A percentile compares a stretch with the other conserved stretches of the same genome.
phyloP scores from a whole-genome alignment of 2,329 filamentous ascomycete species.

The Hymenoscyphus linearis region DNA sequence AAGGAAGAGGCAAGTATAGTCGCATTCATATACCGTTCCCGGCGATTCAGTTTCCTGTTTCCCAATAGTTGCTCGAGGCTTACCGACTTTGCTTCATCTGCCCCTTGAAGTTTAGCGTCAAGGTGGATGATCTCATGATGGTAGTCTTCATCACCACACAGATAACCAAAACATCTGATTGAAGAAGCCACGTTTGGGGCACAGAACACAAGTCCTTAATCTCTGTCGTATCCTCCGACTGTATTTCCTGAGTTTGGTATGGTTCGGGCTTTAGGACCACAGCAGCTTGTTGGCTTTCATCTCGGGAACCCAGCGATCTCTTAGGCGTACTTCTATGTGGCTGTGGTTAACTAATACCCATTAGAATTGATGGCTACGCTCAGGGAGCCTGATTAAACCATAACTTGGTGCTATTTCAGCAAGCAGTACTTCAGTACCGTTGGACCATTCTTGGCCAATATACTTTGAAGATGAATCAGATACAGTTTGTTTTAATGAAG shows the following conservation, averaged over 20 bases:
- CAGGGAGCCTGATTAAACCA: not conserved
- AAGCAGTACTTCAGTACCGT: not conserved
- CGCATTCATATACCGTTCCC: conserved; percentile 22
- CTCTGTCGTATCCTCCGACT: not conserved
- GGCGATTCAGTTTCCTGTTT: conserved; percentile 10
- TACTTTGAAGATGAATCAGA: not conserved
- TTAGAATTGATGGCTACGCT: not conserved
- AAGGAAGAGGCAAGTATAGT: conserved; percentile 22
- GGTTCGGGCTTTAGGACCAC: not conserved
- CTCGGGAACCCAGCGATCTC: not conserved
- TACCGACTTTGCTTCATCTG: not conserved
- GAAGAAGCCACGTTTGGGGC: not conserved
- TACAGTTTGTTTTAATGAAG: not conserved
- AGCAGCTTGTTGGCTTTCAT: conserved; percentile 10
- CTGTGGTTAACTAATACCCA: no score
- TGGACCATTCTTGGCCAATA: not conserved
- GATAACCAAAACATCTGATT: conserved; percentile 19
- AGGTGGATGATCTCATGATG: conserved; percentile 7
- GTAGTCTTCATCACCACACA: conserved; percentile 14
- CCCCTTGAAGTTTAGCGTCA: not conserved
- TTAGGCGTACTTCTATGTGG: not conserved
- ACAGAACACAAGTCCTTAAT: conserved; percentile 21
- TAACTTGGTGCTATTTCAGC: not conserved
- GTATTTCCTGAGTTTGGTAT: no score
- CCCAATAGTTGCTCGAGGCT: conserved; percentile 20